These are phyloP conservation scores for Breviolum minutum DNA, from an alignment of 73 alveolate genomes.

Conservation along the genomic window DNA sequence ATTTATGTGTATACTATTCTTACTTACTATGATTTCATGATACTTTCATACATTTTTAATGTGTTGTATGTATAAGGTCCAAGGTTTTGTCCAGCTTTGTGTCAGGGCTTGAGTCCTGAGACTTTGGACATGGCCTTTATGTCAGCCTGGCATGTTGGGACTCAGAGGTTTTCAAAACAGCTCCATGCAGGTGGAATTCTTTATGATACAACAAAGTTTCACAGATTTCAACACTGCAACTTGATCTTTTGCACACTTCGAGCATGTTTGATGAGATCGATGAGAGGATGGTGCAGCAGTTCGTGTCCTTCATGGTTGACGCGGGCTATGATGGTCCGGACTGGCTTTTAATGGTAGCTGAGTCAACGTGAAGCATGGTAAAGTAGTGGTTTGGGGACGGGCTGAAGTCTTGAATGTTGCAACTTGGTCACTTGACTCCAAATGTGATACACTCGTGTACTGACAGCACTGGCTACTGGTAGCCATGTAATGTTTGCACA, in stretches of 20 bases:
- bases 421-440: neutral
- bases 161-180: neutral
- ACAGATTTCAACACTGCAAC: too few relatives aligned
- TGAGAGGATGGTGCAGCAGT: constrained; percentile 90
- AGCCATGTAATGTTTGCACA: neutral
- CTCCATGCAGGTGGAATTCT: too few relatives aligned
- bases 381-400: neutral
- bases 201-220: too few relatives aligned
- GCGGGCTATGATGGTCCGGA: constrained; percentile 82
- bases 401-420: neutral
- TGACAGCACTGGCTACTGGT: too few relatives aligned
- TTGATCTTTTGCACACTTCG: neutral
- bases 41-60: too few relatives aligned
- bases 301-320: constrained; percentile 91
- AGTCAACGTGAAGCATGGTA: neutral
- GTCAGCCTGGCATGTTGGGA: constrained; percentile 1
- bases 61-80: neutral
- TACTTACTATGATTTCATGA: too few relatives aligned
- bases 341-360: neutral
- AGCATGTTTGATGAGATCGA: neutral
- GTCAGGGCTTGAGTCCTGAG: constrained; percentile 84
- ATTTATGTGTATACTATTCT: too few relatives aligned
- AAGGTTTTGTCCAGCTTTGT: neutral
- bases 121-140: constrained; percentile 93
- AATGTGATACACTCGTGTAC: too few relatives aligned